Conservation (phyloP, 495 filamentous ascomycete species). For the Daldinia caldariorum region DNA sequence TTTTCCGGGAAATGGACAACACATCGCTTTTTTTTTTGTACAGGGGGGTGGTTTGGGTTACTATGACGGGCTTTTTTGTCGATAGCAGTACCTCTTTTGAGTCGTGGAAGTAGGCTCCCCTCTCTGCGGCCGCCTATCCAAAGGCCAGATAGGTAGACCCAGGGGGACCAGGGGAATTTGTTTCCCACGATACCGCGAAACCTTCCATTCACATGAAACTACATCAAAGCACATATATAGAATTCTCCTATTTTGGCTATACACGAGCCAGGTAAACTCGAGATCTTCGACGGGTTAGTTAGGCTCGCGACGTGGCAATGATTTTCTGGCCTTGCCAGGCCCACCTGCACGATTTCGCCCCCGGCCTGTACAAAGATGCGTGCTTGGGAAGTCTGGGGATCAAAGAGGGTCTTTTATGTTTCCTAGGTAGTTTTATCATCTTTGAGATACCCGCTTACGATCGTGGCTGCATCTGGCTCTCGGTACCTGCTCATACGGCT, state of each 20-base stretch:
- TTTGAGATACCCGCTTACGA: slow-evolving; percentile 18
- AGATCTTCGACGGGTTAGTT: slow-evolving; percentile 42
- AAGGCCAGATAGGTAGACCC: slow-evolving; percentile 39
- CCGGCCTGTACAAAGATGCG: slow-evolving; percentile 38
- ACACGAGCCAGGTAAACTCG: slow-evolving; percentile 41
- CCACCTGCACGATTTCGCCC: slow-evolving; percentile 45
- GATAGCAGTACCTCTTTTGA: slow-evolving; percentile 37
- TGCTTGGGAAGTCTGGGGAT: slow-evolving; percentile 40
- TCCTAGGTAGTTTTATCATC: slow-evolving; percentile 32
- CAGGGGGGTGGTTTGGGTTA: slow-evolving; percentile 40
- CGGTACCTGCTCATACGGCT: slow-evolving; percentile 26
- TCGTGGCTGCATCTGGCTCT: slow-evolving; percentile 33
- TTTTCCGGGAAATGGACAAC: slow-evolving; percentile 40
- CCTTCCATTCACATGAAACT: slow-evolving; percentile 34
- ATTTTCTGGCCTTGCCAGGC: slow-evolving; percentile 39
- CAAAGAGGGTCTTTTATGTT: slow-evolving; percentile 25
- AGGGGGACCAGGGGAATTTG: slow-evolving; percentile 20
- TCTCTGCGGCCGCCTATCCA: slow-evolving; percentile 34
- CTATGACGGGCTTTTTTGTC: slow-evolving; percentile 35
- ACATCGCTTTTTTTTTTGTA: slow-evolving; percentile 30
- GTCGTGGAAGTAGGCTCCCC: slow-evolving; percentile 34
- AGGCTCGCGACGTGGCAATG: slow-evolving; percentile 44
- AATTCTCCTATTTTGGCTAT: slow-evolving; percentile 28
- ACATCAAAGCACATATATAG: slow-evolving; percentile 31
- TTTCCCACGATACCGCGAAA: slow-evolving; percentile 29